Evolutionary conservation across 148 eudicot species (phyloP).

Genomic region (Dysphania ambrosioides): DNA sequence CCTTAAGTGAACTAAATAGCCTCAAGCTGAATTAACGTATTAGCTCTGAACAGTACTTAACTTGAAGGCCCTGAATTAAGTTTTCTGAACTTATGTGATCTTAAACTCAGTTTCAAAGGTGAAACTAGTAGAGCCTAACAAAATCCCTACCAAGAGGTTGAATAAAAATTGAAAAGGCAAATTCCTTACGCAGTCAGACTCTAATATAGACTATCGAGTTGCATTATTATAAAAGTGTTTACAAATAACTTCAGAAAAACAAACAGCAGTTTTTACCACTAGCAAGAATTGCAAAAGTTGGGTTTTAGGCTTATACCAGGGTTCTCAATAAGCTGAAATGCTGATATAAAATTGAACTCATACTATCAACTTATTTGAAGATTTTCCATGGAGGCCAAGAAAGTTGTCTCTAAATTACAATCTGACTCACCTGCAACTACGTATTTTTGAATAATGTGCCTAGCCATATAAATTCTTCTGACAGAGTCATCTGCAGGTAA

Average conservation of each 20-base stretch:
- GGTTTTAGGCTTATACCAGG: neutral
- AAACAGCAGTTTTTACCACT: neutral
- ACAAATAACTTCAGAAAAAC: neutral
- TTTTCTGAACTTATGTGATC: neutral
- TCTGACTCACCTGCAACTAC: conserved; percentile 53
- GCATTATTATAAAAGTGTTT: neutral
- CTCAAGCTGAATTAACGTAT: neutral
- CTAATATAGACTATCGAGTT: neutral
- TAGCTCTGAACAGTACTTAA: neutral
- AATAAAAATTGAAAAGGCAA: neutral
- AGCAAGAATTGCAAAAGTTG: neutral
- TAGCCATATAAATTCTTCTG: conserved; percentile 84
- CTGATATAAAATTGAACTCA: neutral
- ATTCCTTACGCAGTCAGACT: neutral
- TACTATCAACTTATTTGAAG: neutral
- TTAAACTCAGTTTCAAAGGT: neutral
- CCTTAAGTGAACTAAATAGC: neutral
- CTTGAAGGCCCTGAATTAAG: neutral
- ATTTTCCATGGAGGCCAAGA: neutral
- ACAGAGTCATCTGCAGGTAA: conserved; percentile 58
- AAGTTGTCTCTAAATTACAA: neutral
- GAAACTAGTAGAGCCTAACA: neutral
- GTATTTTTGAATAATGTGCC: conserved; percentile 77
- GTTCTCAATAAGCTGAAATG: neutral
- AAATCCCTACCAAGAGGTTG: neutral